Evolutionary conservation across 1,284 basidiomycete genomes (phyloP).

Genomic region (Ganoderma sinense): DNA sequence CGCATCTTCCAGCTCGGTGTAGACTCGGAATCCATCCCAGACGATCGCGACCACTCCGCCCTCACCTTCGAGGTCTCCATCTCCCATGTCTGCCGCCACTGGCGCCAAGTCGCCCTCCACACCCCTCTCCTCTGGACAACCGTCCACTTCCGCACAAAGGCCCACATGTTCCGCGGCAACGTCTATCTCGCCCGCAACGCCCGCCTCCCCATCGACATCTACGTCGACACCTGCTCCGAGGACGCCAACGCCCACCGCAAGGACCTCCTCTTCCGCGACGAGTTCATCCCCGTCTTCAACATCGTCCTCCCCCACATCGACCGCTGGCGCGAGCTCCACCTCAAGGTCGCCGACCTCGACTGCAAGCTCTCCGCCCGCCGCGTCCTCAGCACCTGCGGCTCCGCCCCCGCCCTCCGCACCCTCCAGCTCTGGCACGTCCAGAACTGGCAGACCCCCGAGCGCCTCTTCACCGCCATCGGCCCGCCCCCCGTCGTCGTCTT

Average conservation of each 20-base stretch:
- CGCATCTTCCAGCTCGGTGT: constrained; percentile 61
- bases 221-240: constrained; percentile 60
- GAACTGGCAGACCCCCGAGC: constrained; percentile 55
- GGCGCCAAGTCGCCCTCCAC: constrained; percentile 58
- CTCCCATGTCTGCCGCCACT: constrained; percentile 61
- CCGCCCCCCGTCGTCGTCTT: constrained; percentile 64
- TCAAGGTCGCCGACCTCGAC: constrained; percentile 62
- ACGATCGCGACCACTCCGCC: constrained; percentile 39
- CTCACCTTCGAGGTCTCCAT: constrained; percentile 58
- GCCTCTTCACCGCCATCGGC: constrained; percentile 55
- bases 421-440: constrained; percentile 72
- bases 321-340: constrained; percentile 63
- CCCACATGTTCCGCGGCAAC: constrained; percentile 54
- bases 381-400: constrained; percentile 55
- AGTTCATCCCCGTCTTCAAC: constrained; percentile 55
- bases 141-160: constrained; percentile 56
- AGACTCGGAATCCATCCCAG: constrained; percentile 50
- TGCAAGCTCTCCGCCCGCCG: constrained; percentile 61
- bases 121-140: constrained; percentile 60
- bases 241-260: constrained; percentile 52
- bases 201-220: constrained; percentile 55
- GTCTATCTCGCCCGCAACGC: constrained; percentile 52
- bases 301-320: constrained; percentile 55
- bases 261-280: constrained; percentile 52
- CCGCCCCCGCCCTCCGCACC: constrained; percentile 59